Evolutionary conservation across 805 yeast genomes (phyloP), one percentile per base, ranked within the genome.

Genomic region (Hanseniaspora vineae): DNA sequence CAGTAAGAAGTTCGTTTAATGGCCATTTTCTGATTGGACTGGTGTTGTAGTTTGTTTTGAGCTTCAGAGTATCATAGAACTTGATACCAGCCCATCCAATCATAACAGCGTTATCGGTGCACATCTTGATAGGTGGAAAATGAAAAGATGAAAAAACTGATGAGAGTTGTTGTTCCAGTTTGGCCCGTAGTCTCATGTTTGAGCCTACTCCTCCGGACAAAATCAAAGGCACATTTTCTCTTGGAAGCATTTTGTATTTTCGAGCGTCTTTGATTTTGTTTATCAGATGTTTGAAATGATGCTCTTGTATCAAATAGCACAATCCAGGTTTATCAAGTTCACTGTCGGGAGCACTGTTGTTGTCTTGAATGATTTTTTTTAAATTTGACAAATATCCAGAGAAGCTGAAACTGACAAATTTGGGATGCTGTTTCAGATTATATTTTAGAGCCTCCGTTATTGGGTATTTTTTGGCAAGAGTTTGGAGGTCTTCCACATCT

Each of bases 71-170:
- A 59, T 88, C 96, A 58, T 67, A 82, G 17, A 89, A 65, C 60
- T 90, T 96, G 9, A 90, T 85, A 0, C 97, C 98, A 0, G 97
- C 95, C 80, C 94, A 86, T 1, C 96, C 98, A 46, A 92, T 92
- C 98, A 92, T 92, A 2, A 87, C 77, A 0, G 97, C 95, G 62
- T 92, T 92, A 58, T 92, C 98, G 0, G 97, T 87, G 59, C 98
- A 92, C 50, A 88, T 66, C 1, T 71, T 64, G 2, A 79, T 67
- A 18, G 76, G 78, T 0, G 97, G 96, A 55, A 79, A 86, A 53
- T 76, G 76, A 43, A 80, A 76, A 1, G 59, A 54, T n/a, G 62
- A 48, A 56, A 69, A 56, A 54, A 31, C n/a, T 12, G 43, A 31
- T 3, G 62, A 46, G n/a, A 78, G 61, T 3, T 70, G 68, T 1